Evolutionary conservation across 495 filamentous ascomycete genomes (phyloP).

Genomic region (Neurospora sublineolata): DNA sequence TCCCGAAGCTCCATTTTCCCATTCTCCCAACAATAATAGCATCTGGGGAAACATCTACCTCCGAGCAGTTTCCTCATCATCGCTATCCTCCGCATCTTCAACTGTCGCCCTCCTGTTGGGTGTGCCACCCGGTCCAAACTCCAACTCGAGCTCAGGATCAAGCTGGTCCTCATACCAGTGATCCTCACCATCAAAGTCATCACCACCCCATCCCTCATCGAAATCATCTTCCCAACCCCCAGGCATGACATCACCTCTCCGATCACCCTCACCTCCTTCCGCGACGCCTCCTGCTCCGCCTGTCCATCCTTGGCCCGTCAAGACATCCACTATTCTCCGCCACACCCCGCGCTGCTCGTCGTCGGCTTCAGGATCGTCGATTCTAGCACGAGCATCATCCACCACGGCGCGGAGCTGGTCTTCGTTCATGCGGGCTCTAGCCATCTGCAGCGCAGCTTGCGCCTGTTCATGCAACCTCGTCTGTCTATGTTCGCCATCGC

Average conservation of each 20-base stretch:
- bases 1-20: not conserved
- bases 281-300: constrained; percentile 3
- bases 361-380: not conserved
- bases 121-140: not conserved
- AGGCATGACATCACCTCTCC: constrained; percentile 7
- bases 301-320: not conserved
- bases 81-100: constrained; percentile 6
- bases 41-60: not conserved
- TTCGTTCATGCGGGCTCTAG: not conserved
- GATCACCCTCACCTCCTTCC: constrained; percentile 7
- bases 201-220: not conserved
- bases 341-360: constrained; percentile 1
- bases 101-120: not conserved
- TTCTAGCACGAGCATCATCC: not conserved
- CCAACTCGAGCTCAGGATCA: not conserved
- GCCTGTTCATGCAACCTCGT: not conserved
- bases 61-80: not conserved
- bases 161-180: constrained; percentile 1
- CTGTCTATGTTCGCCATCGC: not conserved
- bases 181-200: constrained; percentile 17
- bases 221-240: constrained; percentile 1
- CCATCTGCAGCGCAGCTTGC: not conserved
- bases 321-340: not conserved
- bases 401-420: not conserved
- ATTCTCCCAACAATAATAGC: not conserved